phyloP scores from a whole-genome alignment of 306 rosid species.

The Crataegus laevigata region DNA sequence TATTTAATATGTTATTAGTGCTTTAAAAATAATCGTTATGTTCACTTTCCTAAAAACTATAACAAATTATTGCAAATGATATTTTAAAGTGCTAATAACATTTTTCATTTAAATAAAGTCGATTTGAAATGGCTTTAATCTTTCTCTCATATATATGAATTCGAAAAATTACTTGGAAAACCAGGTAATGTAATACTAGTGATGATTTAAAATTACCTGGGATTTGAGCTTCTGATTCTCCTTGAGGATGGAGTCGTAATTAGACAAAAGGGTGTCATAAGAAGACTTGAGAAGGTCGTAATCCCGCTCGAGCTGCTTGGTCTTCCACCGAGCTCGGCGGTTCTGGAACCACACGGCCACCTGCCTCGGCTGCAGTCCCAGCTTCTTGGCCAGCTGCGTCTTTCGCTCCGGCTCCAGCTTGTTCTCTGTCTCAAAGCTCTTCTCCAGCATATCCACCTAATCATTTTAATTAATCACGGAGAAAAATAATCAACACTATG shows the following conservation, averaged over 20 bases:
- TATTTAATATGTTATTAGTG: too few species aligned
- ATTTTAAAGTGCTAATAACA: too few species aligned
- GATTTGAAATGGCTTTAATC: too few species aligned
- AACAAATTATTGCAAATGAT: too few species aligned
- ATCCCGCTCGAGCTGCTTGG: constrained; percentile 98
- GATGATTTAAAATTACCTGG: constrained; percentile 42
- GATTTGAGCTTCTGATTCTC: constrained; percentile 87
- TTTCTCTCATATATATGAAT: too few species aligned
- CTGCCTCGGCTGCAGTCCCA: constrained; percentile 93
- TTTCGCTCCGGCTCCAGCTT: constrained; percentile 96
- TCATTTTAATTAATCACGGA: background rate
- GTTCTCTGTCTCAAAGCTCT: constrained; percentile 93
- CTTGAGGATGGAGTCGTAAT: constrained; percentile 54
- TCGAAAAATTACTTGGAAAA: too few species aligned
- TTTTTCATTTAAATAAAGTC: too few species aligned
- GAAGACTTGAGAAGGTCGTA: constrained; percentile 83
- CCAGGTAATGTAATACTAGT: background rate
- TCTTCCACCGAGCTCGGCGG: constrained; percentile 98
- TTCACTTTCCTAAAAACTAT: too few species aligned
- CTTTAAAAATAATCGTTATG: too few species aligned
- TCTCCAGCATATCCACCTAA: constrained; percentile 88
- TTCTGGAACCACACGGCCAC: constrained; percentile 99
- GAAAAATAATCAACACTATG: background rate
- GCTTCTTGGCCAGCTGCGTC: constrained; percentile 83
- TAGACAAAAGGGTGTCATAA: constrained; percentile 65